These are phyloP conservation scores for Solanum pinnatisectum DNA, from an alignment of 257 asterid genomes.

Conservation along the genomic window DNA sequence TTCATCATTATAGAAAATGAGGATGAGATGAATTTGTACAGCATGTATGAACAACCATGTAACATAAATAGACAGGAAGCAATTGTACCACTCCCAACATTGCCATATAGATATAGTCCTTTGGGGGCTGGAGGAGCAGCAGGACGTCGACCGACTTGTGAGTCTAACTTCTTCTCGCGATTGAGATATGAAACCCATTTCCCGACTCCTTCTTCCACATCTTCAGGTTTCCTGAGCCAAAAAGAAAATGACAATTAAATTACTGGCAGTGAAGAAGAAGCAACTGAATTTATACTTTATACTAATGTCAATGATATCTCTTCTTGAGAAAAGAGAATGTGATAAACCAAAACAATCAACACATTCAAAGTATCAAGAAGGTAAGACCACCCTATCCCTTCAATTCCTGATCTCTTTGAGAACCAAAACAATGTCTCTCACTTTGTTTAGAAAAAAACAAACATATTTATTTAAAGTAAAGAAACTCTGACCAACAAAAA, in stretches of 20 bases:
- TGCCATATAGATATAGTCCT: slow-evolving; percentile 87
- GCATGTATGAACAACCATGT: not conserved
- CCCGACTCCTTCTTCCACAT: slow-evolving; percentile 81
- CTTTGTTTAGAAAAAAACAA: not conserved
- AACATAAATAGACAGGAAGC: slow-evolving; percentile 12
- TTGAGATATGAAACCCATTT: slow-evolving; percentile 98
- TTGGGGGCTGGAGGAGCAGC: slow-evolving; percentile 87
- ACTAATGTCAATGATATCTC: not conserved
- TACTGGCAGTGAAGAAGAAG: slow-evolving; percentile 1
- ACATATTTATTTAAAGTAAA: not conserved
- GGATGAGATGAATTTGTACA: not conserved
- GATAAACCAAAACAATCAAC: not conserved
- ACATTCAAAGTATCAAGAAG: not conserved
- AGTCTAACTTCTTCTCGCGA: slow-evolving; percentile 82
- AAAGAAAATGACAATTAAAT: not conserved
- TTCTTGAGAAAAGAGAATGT: not conserved
- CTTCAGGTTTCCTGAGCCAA: slow-evolving; percentile 31
- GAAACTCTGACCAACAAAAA: not conserved
- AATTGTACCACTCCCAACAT: slow-evolving; percentile 94
- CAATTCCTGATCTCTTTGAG: not conserved
- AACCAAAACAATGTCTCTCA: not conserved
- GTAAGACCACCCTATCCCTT: not conserved
- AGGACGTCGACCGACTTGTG: slow-evolving; percentile 67
- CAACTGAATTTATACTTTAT: not conserved
- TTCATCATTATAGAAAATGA: not conserved